Conservation (phyloP, 441 rosid species). For the Melastoma candidum region DNA sequence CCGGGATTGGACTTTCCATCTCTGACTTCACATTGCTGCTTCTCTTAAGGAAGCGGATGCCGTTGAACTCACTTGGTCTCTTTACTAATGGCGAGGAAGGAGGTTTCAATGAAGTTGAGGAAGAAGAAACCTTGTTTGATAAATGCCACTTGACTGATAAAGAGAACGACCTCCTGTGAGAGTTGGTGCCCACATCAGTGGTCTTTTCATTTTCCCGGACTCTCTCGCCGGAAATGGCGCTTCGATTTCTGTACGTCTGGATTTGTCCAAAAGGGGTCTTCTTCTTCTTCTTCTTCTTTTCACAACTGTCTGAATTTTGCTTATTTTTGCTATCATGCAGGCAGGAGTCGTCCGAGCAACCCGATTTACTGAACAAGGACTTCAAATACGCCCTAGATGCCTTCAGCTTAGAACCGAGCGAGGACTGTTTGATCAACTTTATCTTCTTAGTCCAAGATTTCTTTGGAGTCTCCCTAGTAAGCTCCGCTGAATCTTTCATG, state of each 20-base stretch:
- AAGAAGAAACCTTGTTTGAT: slow-evolving; percentile 8
- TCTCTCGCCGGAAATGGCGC: slow-evolving; percentile 16
- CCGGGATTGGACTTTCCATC: slow-evolving; percentile 21
- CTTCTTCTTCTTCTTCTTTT: slow-evolving; percentile 17
- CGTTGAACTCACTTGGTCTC: slow-evolving; percentile 2
- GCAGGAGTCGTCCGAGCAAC: slow-evolving; percentile 17
- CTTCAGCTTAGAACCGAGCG: slow-evolving; percentile 16
- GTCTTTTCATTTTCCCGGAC: slow-evolving; percentile 13
- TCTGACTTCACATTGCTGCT: slow-evolving; percentile 16
- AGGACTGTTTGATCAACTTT: slow-evolving; percentile 24
- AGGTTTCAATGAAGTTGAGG: slow-evolving; percentile 15
- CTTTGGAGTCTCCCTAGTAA: slow-evolving; percentile 32
- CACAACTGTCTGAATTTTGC: not conserved
- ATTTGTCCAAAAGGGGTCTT: slow-evolving; percentile 44
- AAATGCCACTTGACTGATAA: slow-evolving; percentile 15
- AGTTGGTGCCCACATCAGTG: not conserved
- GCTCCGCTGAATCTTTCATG: slow-evolving; percentile 19
- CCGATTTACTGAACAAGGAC: slow-evolving; percentile 17
- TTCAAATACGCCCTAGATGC: slow-evolving; percentile 15
- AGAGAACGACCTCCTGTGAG: slow-evolving; percentile 20
- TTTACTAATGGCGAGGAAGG: slow-evolving; percentile 10
- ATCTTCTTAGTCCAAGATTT: slow-evolving; percentile 68
- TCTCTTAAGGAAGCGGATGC: slow-evolving; percentile 13
- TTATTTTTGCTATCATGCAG: slow-evolving; percentile 32
- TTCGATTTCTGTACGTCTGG: slow-evolving; percentile 29